phyloP scores from a whole-genome alignment of 1,284 basidiomycete genomes.

The Sanguinoderma infundibulare region DNA sequence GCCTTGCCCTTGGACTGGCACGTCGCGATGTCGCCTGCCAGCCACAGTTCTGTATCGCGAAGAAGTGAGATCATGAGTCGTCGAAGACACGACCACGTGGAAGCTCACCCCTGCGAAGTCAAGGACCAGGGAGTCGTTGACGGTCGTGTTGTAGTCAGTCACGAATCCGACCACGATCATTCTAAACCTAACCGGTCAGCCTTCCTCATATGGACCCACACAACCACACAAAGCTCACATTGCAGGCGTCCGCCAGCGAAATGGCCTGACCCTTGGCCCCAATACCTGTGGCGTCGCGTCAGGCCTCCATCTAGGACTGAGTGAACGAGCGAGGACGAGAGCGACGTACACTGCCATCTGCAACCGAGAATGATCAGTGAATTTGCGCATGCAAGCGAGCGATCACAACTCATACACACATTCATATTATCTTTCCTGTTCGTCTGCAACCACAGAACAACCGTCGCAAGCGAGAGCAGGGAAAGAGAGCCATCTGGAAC shows the following conservation, averaged over 20 bases:
- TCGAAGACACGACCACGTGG: not conserved
- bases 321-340: not conserved
- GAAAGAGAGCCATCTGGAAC: not conserved
- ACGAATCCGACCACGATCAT: slow-evolving; percentile 65
- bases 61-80: not conserved
- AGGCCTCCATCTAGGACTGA: too few species aligned
- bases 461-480: not conserved
- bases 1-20: slow-evolving; percentile 70
- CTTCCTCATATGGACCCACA: not conserved
- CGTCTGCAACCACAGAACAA: not conserved
- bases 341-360: not conserved
- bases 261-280: not conserved
- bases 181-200: slow-evolving; percentile 30
- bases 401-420: not conserved
- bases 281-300: not conserved
- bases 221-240: not conserved
- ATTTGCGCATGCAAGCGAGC: not conserved
- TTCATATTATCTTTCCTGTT: not conserved
- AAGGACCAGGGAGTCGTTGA: not conserved
- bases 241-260: not conserved
- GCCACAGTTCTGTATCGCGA: slow-evolving; percentile 49
- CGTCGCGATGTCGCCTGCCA: slow-evolving; percentile 56
- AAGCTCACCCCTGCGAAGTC: slow-evolving; percentile 1
- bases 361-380: not conserved
- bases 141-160: slow-evolving; percentile 48